Evolutionary conservation across 2,329 filamentous ascomycete species (phyloP).

Genomic region (Karstenula rhodostoma): DNA sequence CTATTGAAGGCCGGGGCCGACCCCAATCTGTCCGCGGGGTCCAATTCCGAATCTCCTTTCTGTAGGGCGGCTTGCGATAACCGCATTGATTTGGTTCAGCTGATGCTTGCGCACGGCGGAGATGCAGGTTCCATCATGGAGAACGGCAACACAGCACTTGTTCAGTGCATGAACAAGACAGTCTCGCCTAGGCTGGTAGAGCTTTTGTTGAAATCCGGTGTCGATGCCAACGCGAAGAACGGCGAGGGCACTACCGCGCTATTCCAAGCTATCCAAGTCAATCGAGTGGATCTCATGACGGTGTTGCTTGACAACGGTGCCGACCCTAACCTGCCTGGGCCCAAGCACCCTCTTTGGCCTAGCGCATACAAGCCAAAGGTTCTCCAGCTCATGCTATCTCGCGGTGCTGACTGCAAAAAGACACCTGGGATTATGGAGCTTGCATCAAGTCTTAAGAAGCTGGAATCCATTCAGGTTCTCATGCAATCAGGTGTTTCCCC

Average conservation of each 20-base stretch:
- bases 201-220: conserved; percentile 66
- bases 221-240: conserved; percentile 67
- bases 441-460: conserved; percentile 68
- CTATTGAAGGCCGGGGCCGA: conserved; percentile 54
- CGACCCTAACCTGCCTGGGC: conserved; percentile 72
- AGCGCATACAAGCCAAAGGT: conserved; percentile 66
- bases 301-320: conserved; percentile 66
- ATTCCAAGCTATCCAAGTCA: conserved; percentile 67
- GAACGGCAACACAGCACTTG: conserved; percentile 66
- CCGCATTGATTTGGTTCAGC: conserved; percentile 64
- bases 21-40: conserved; percentile 62
- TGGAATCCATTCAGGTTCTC: conserved; percentile 67
- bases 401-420: conserved; percentile 68
- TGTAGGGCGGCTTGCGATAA: conserved; percentile 58
- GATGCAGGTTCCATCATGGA: conserved; percentile 62
- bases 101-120: conserved; percentile 68
- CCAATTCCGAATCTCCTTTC: conserved; percentile 63
- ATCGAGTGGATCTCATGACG: conserved; percentile 65
- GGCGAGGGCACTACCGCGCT: conserved; percentile 69
- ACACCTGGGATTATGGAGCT: conserved; percentile 71
- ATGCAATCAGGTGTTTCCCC: conserved; percentile 67
- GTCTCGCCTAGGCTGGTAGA: conserved; percentile 63
- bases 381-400: conserved; percentile 65
- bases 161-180: conserved; percentile 66
- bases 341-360: conserved; percentile 74